phyloP scores from a whole-genome alignment of 2,329 filamentous ascomycete genomes.

The Teratosphaeria pseudoeucalypti region DNA sequence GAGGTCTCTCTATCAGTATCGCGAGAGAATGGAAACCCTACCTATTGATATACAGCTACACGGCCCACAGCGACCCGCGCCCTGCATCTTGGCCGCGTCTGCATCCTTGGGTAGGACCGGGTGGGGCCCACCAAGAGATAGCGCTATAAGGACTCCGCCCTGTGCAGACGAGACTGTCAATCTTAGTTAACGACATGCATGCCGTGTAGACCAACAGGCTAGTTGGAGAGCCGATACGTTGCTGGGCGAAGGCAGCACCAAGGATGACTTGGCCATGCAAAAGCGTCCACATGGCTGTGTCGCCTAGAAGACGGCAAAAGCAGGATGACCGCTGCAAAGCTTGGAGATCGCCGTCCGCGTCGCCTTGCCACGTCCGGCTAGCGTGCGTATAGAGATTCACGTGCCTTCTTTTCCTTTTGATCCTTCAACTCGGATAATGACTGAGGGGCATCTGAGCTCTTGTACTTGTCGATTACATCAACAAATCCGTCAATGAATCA shows the following conservation, averaged over 20 bases:
- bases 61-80: not conserved
- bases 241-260: not conserved
- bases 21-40: not conserved
- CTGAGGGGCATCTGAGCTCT: no score
- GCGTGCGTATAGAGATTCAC: not conserved
- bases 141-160: not conserved
- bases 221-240: not conserved
- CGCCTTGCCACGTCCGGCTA: not conserved
- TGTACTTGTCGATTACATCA: no score
- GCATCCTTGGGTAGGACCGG: not conserved
- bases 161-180: not conserved
- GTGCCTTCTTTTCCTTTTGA: not conserved
- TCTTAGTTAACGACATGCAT: not conserved
- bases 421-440: no score
- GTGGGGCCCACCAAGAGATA: not conserved
- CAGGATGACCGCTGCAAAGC: not conserved
- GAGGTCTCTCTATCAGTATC: not conserved
- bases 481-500: no score
- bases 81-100: not conserved
- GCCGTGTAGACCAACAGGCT: not conserved
- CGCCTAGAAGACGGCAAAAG: not conserved
- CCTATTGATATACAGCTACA: not conserved
- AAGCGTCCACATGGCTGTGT: not conserved
- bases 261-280: not conserved
- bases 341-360: not conserved